A percentile compares a stretch with the other conserved stretches of the same genome.
These are phyloP conservation scores for Mycena polygramma DNA, from an alignment of 768 basidiomycete genomes.

Conservation along the genomic window DNA sequence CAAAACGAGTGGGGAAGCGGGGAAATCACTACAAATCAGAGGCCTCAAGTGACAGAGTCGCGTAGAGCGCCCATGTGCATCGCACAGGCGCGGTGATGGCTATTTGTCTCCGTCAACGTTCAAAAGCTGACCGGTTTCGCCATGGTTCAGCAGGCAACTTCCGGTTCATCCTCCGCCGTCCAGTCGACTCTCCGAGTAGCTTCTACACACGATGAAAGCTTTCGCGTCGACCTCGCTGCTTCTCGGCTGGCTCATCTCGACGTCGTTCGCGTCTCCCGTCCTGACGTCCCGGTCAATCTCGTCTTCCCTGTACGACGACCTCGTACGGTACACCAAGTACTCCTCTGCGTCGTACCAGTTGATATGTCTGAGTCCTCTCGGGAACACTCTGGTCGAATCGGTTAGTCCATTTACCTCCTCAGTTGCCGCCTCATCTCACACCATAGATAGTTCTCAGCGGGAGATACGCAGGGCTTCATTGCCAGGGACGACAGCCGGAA, in stretches of 20 bases:
- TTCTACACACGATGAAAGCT: slow-evolving; percentile 14
- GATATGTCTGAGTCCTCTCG: slow-evolving; percentile 55
- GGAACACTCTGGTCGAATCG: slow-evolving; percentile 49
- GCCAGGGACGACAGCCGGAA: slow-evolving; percentile 51
- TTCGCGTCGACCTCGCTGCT: not conserved
- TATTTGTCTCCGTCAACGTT: not conserved
- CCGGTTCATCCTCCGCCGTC: not conserved
- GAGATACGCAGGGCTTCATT: slow-evolving; percentile 51
- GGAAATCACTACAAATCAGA: not conserved
- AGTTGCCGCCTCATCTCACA: not conserved
- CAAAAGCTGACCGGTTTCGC: not conserved
- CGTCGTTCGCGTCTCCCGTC: not conserved
- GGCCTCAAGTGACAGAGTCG: not conserved
- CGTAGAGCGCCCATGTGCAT: not conserved
- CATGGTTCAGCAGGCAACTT: not conserved
- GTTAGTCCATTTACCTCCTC: slow-evolving; percentile 35
- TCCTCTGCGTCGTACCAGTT: slow-evolving; percentile 56
- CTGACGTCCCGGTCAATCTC: slow-evolving; percentile 13
- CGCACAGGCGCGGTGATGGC: not conserved
- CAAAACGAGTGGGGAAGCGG: not conserved
- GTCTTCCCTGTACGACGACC: slow-evolving; percentile 46
- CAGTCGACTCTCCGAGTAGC: not conserved
- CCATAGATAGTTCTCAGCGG: slow-evolving; percentile 21
- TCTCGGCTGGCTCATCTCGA: not conserved
- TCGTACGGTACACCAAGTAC: slow-evolving; percentile 57